Base-by-base conservation (phyloP, 2,329 filamentous ascomycete species). In the Colletotrichum ledebouriae region DNA sequence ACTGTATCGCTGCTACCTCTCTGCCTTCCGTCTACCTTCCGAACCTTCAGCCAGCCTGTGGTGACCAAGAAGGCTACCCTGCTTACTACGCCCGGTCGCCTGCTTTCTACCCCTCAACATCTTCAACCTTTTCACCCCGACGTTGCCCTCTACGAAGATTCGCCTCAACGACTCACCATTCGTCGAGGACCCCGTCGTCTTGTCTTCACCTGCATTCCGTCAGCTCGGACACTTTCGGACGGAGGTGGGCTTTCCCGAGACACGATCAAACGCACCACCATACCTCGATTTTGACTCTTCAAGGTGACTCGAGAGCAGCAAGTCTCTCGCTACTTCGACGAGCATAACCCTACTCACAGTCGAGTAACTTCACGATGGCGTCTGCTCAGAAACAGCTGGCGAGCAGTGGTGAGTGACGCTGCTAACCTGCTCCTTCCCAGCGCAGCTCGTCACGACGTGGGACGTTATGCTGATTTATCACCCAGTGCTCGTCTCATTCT, bases 401-500 rank as follows among this genome's bases (percentile, higher is more conserved):
- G 49, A 46, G 69, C 22, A 53, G 64, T 55, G 66, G 69, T 70
- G 42, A 11, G 67, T 55, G 10, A 6, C 25, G 25, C 15, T 7
- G 6, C 7, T 2, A 46, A 12, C 10, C 25, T 11, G 20, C 15
- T 42, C 17, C 13, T 50, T 41, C 17, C 49, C n/a, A 25, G 25
- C 33, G 17, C 9, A 55, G 11, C 47, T 17, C 13, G 47, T 50
- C 25, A 29, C 25, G 25, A 29, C 25, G 25, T 39, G 37, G 10
- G 10, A 39, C 13, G 10, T 11, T 3, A 39, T 61, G 73, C 68
- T 42, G 42, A 63, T 41, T 9, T 3, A 44, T 3, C 25, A 2
- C 20, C 55, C 17, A 80, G 79, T 75, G 44, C 68, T 79, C 59
- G 73, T 81, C 64, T 72, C 72, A 13, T 72, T 80, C 37, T 74